phyloP scores from a whole-genome alignment of 768 basidiomycete species.

The Leccinum obscurum region DNA sequence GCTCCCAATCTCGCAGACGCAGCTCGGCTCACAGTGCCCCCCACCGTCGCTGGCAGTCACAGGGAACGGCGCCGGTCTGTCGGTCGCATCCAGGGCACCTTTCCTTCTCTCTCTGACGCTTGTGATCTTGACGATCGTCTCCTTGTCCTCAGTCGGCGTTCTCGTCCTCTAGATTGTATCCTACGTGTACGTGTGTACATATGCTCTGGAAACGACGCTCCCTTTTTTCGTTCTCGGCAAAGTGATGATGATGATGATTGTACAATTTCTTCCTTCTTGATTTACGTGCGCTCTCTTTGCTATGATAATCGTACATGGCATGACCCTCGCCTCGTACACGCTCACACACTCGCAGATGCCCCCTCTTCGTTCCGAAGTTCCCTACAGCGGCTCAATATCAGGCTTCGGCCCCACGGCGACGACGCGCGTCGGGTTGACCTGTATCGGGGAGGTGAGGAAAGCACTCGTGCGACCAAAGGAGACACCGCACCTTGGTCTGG shows the following conservation, averaged over 20 bases:
- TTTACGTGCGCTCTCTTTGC: neutral
- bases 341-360: neutral
- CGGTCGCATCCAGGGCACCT: conserved; percentile 11
- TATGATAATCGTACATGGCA: neutral
- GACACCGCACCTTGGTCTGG: conserved; percentile 21
- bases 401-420: conserved; percentile 77
- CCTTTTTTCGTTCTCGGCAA: neutral
- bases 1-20: conserved; percentile 16
- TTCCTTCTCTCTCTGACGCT: conserved; percentile 15
- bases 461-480: neutral
- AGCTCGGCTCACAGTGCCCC: conserved; percentile 28
- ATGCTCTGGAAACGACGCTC: neutral
- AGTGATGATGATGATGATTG: neutral
- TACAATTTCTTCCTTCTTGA: neutral
- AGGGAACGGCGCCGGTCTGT: conserved; percentile 8
- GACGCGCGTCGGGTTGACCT: conserved; percentile 80
- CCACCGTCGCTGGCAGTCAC: conserved; percentile 1
- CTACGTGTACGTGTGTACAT: neutral
- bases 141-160: conserved; percentile 28
- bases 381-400: conserved; percentile 59
- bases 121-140: conserved; percentile 27
- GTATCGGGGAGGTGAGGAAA: conserved; percentile 8
- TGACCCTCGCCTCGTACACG: neutral
- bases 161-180: conserved; percentile 23
- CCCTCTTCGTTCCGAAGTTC: neutral